Percentiles rank a stretch among this genome's conserved stretches.
phyloP scores from a whole-genome alignment of 371 early-diverging fungal species.

The Umbelopsis sp. region DNA sequence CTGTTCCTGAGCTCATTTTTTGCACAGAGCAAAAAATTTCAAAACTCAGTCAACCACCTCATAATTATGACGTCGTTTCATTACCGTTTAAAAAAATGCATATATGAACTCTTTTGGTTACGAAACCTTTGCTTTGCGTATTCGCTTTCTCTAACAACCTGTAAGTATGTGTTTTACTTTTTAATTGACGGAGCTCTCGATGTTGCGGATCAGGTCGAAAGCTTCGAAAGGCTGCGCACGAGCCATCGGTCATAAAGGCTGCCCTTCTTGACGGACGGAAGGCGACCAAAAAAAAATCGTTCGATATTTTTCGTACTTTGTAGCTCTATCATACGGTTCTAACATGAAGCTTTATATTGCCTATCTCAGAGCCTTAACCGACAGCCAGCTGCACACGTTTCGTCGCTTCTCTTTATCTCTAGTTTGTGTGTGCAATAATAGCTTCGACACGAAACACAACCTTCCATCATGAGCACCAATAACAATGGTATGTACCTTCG shows the following conservation, averaged over 20 bases:
- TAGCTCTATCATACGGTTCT: too few relatives aligned
- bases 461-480: not conserved
- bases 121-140: not conserved
- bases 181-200: too few relatives aligned
- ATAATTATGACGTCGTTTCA: conserved; percentile 1
- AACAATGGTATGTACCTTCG: not conserved
- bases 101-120: not conserved
- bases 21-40: too few relatives aligned
- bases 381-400: not conserved
- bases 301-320: too few relatives aligned
- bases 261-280: too few relatives aligned
- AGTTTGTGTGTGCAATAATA: not conserved
- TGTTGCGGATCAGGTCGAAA: too few relatives aligned
- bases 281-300: too few relatives aligned
- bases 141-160: not conserved
- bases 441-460: not conserved
- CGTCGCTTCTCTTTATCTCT: not conserved
- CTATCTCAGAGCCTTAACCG: not conserved
- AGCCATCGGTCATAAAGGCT: too few relatives aligned
- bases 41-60: not conserved
- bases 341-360: not conserved
- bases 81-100: not conserved
- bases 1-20: too few relatives aligned
- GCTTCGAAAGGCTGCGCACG: too few relatives aligned
- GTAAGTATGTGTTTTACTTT: not conserved